A percentile compares a stretch with the other conserved stretches of the same genome.
These are phyloP conservation scores for Gentiana macrophylla DNA, from an alignment of 257 asterid species.

Conservation along the genomic window DNA sequence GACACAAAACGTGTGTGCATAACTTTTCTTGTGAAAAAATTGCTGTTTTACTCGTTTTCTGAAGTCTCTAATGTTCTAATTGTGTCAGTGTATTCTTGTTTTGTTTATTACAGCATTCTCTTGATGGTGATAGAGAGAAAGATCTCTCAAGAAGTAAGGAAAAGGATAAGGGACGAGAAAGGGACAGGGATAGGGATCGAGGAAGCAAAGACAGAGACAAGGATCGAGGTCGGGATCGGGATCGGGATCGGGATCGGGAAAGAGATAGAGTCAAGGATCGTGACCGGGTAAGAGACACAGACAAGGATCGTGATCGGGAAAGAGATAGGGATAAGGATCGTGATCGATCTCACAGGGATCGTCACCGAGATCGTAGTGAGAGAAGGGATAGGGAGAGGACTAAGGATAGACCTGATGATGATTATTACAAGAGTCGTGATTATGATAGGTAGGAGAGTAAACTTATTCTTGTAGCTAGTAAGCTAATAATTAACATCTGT, in stretches of 20 bases:
- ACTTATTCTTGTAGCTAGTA: not conserved
- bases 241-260: slow-evolving; percentile 29
- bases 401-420: slow-evolving; percentile 51
- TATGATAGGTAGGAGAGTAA: slow-evolving; percentile 48
- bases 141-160: slow-evolving; percentile 32
- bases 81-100: not conserved
- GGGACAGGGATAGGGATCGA: slow-evolving; percentile 32
- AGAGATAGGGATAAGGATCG: slow-evolving; percentile 47
- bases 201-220: slow-evolving; percentile 38
- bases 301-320: slow-evolving; percentile 29
- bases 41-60: not conserved
- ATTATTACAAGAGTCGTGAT: slow-evolving; percentile 50
- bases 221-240: slow-evolving; percentile 22
- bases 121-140: slow-evolving; percentile 18
- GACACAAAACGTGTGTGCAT: not conserved
- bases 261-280: slow-evolving; percentile 21
- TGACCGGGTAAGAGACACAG: slow-evolving; percentile 25
- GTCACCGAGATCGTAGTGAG: slow-evolving; percentile 61
- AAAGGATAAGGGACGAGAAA: slow-evolving; percentile 12
- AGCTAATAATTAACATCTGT: not conserved
- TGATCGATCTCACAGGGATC: slow-evolving; percentile 56
- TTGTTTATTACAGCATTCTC: slow-evolving; percentile 14
- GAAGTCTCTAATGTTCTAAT: not conserved
- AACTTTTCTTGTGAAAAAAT: not conserved
- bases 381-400: slow-evolving; percentile 62